Percentiles rank a stretch among this genome's conserved stretches.
Conservation (phyloP, 768 basidiomycete genomes). For the Candolleomyces eurysporus region DNA sequence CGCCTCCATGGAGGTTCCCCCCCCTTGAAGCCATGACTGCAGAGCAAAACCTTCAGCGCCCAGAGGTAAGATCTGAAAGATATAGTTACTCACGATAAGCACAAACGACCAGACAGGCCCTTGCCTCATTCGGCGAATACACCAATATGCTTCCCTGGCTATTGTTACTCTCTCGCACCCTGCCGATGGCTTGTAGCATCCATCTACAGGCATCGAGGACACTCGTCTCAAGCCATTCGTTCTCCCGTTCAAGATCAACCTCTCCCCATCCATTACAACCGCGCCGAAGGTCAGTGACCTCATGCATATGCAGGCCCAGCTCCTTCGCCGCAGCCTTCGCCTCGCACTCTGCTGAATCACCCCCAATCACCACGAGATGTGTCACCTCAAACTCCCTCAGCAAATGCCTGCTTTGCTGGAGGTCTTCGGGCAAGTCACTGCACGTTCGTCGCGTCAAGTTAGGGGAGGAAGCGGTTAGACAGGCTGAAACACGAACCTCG, state of each 20-base stretch:
- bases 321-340: constrained; percentile 25
- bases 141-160: constrained; percentile 49
- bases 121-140: constrained; percentile 51
- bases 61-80: not conserved
- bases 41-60: too few relatives aligned
- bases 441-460: not conserved
- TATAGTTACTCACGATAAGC: constrained; percentile 46
- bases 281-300: constrained; percentile 28
- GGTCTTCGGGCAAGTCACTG: constrained; percentile 58
- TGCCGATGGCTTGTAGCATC: not conserved
- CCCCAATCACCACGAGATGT: constrained; percentile 50
- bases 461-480: not conserved
- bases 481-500: constrained; percentile 35
- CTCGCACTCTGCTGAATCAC: constrained; percentile 35
- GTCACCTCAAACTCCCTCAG: constrained; percentile 51
- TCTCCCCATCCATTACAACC: constrained; percentile 1
- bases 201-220: too few relatives aligned
- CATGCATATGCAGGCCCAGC: constrained; percentile 19
- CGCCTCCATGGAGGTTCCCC: not conserved
- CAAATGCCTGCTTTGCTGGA: constrained; percentile 46
- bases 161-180: constrained; percentile 31
- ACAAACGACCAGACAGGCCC: constrained; percentile 51
- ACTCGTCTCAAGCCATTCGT: not conserved
- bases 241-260: constrained; percentile 22
- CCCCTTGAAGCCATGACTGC: not conserved